Conservation (phyloP, 176 grass and related monocot genomes). For the Dendrocalamus sinicus region DNA sequence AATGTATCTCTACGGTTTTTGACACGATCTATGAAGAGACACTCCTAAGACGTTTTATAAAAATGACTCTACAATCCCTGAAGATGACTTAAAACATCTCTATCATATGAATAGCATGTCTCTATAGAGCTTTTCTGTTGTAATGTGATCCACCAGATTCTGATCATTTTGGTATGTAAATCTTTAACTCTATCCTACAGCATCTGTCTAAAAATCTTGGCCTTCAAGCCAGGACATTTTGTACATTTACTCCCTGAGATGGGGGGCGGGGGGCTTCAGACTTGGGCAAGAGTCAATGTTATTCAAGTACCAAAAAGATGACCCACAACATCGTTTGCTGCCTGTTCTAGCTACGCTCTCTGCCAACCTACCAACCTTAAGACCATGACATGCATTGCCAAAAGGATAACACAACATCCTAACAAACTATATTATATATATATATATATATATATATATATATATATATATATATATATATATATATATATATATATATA, state of each 20-base stretch:
- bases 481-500: slow-evolving; percentile 14
- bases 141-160: background rate
- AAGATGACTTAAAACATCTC: too few species aligned
- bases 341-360: slow-evolving; percentile 59
- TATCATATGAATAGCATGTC: too few species aligned
- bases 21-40: too few species aligned
- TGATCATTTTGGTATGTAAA: background rate
- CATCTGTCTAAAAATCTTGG: slow-evolving; percentile 36
- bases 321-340: slow-evolving; percentile 60
- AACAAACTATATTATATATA: slow-evolving; percentile 44
- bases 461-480: slow-evolving; percentile 1
- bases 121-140: too few species aligned
- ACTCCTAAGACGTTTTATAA: too few species aligned
- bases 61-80: too few species aligned
- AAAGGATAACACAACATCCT: slow-evolving; percentile 62
- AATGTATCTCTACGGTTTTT: too few species aligned
- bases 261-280: slow-evolving; percentile 29
- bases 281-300: slow-evolving; percentile 58
- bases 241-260: slow-evolving; percentile 31
- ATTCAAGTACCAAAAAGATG: slow-evolving; percentile 91
- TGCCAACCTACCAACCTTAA: slow-evolving; percentile 50
- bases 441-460: slow-evolving; percentile 1
- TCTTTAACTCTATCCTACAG: background rate
- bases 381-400: slow-evolving; percentile 53
- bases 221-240: background rate